A percentile compares a stretch with the other conserved stretches of the same genome.
phyloP scores from a whole-genome alignment of 108 stramenopile species.

The Nitzschia inconspicua region DNA sequence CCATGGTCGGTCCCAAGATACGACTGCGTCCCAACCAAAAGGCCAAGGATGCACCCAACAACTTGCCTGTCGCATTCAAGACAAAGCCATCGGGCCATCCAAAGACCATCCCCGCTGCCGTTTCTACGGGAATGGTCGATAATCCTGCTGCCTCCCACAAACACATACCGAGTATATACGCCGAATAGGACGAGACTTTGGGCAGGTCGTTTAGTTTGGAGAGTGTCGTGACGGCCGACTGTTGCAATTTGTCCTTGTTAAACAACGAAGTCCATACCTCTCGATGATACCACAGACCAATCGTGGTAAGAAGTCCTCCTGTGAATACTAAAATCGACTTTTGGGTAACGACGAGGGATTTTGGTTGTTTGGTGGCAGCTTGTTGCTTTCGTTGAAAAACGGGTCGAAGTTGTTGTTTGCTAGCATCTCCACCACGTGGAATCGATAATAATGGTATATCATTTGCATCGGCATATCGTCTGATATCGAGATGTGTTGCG shows the following conservation, averaged over 20 bases:
- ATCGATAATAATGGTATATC: too few species aligned
- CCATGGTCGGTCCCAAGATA: constrained; percentile 34
- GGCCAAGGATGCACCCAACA: constrained; percentile 59
- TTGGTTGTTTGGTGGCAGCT: too few species aligned
- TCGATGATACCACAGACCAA: constrained; percentile 14
- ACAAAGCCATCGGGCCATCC: constrained; percentile 27
- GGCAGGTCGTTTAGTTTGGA: constrained; percentile 18
- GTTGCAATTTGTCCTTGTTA: constrained; percentile 26
- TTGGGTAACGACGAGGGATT: too few species aligned
- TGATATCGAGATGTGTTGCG: too few species aligned
- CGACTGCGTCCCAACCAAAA: constrained; percentile 47
- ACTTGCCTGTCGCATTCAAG: constrained; percentile 48
- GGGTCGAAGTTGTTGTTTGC: too few species aligned
- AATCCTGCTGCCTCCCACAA: constrained; percentile 45
- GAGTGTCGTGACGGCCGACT: constrained; percentile 14
- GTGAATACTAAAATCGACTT: too few species aligned
- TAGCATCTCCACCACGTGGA: too few species aligned
- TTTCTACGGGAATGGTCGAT: constrained; percentile 60
- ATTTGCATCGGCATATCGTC: too few species aligned
- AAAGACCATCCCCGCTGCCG: constrained; percentile 50
- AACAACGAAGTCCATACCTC: constrained; percentile 16
- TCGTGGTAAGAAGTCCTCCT: too few species aligned
- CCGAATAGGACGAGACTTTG: constrained; percentile 5
- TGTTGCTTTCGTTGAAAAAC: too few species aligned
- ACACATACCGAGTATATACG: constrained; percentile 34